Evolutionary conservation across 2,329 filamentous ascomycete species (phyloP).

Genomic region (Lasiodiplodia citricola): DNA sequence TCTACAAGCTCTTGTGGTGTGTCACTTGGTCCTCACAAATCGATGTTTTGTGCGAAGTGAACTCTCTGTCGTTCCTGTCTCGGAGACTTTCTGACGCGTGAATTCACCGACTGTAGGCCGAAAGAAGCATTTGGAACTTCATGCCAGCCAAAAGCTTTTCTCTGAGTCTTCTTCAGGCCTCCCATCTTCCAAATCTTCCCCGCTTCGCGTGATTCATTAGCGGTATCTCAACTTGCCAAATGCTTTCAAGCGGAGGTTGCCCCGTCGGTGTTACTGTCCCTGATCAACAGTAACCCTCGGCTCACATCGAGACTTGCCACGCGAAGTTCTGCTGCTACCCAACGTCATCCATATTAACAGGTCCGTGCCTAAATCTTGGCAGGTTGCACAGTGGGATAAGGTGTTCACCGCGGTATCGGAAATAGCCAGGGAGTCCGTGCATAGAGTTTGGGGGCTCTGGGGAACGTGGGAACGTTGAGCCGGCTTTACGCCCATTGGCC

Average conservation of each 20-base stretch:
- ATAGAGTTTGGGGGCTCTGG: not conserved
- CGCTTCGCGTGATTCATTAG: not conserved
- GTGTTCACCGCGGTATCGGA: not conserved
- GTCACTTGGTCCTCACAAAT: not conserved
- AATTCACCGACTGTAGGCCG: not conserved
- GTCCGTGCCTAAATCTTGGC: not conserved
- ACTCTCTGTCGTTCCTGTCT: too few species aligned
- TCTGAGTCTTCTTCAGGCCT: not conserved
- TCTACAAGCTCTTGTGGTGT: not conserved
- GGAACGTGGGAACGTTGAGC: not conserved
- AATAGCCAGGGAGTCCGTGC: not conserved
- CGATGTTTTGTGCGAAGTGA: not conserved
- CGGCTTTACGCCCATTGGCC: not conserved
- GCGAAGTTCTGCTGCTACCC: not conserved
- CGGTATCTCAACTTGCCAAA: not conserved
- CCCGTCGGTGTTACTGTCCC: not conserved
- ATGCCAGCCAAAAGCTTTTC: not conserved
- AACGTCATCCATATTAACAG: not conserved
- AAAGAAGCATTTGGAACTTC: too few species aligned
- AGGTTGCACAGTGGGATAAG: not conserved
- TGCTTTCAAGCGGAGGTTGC: not conserved
- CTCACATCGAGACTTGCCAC: not conserved
- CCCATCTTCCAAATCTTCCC: not conserved
- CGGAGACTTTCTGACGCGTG: not conserved
- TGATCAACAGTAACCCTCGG: not conserved